Percentiles rank a stretch among this genome's conserved stretches.
Evolutionary conservation across 2,329 filamentous ascomycete species (phyloP).

Genomic region (Colletotrichum horii): DNA sequence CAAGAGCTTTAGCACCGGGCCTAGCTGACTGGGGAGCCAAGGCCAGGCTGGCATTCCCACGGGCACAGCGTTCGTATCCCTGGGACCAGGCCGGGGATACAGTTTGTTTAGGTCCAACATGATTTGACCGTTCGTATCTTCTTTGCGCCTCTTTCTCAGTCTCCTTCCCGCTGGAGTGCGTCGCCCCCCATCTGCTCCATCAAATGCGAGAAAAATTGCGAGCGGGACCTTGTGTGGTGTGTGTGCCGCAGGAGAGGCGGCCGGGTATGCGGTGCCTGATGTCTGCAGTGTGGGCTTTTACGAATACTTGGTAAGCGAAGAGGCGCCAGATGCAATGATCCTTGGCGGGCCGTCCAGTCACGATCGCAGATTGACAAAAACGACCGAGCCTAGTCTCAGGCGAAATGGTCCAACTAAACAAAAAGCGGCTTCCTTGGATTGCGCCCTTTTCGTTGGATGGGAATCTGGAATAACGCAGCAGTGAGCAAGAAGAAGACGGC

Average conservation of each 20-base stretch:
- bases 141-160: neutral
- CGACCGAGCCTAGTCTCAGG: conserved; percentile 5
- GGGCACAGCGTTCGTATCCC: neutral
- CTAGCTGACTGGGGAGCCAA: neutral
- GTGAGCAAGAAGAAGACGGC: neutral
- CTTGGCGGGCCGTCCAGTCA: neutral
- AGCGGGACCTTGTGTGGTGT: neutral
- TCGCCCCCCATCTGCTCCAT: neutral
- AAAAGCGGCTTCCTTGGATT: neutral
- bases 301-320: neutral
- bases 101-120: neutral
- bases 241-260: neutral
- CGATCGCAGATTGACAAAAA: neutral
- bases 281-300: neutral
- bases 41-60: neutral
- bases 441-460: neutral
- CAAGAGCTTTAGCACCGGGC: neutral
- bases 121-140: neutral
- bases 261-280: neutral
- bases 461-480: neutral
- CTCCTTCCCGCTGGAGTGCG: neutral
- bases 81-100: neutral
- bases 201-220: neutral
- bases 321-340: neutral
- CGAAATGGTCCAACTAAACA: neutral